Evolutionary conservation across 2,329 filamentous ascomycete species (phyloP), one percentile per base, ranked within the genome.

Genomic region (Leptographium lundbergii): DNA sequence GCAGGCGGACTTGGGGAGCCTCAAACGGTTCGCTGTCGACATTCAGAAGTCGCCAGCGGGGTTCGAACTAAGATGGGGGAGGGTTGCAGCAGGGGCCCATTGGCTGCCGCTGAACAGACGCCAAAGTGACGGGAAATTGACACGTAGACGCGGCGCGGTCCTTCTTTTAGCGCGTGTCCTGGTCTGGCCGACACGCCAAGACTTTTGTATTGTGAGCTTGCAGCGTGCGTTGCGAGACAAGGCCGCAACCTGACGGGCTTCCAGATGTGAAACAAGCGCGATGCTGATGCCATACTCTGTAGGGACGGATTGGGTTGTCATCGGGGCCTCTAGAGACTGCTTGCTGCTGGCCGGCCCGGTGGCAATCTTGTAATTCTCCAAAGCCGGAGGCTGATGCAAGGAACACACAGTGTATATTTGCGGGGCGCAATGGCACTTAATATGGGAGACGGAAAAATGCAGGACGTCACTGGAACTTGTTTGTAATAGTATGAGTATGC

Each of bases 1-100:
- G 36, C 56, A 53, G 47, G 27, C 34, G 48, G 39, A 48, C 56
- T 22, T 13, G 48, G 48, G 48, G 22, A 29, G 24, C 9, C 11
- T 17, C 24, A 63, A 63, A 60, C 58, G 63, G 61, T 64, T 64
- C 68, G 69, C 67, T 70, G 66, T 68, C 67, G 66, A 66, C 66
- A 63, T 57, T 59, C 42, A 42, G 51, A 57, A 34, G 52, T 54
- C 56, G 45, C 57, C 32, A 19, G 47, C 25, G 24, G 58, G 34
- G 53, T 19, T 22, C 24, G 6, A 10, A n/a, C 36, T 39, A 50
- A 32, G 14, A 13, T 13, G 48, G 54, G 48, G 36, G 59, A 54
- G 57, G 59, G 60, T 48, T 39, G 57, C 34, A 27, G 29, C 54
- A 10, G 53, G 36, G n/a, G n/a, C 56, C 57, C 22, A 62, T 61